Evolutionary conservation across 352 stramenopile genomes (phyloP).

Genomic region (Elongisporangium prolatum): DNA sequence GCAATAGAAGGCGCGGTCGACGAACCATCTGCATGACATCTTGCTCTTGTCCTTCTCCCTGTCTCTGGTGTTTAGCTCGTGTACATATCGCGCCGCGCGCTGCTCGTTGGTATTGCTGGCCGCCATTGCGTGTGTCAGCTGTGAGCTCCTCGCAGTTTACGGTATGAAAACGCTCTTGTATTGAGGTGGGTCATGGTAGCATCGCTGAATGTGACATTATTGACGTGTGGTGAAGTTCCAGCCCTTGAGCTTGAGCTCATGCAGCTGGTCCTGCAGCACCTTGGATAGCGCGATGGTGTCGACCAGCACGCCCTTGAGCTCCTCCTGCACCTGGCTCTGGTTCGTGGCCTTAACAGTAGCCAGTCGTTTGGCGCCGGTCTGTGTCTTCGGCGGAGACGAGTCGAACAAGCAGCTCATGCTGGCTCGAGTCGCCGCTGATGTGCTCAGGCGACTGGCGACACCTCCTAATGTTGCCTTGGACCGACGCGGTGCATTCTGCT

Average conservation of each 20-base stretch:
- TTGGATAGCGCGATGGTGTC: constrained; percentile 68
- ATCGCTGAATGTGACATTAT: constrained; percentile 14
- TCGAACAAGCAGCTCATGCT: not conserved
- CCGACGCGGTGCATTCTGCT: not conserved
- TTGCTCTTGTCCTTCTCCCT: constrained; percentile 34
- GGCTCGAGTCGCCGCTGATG: not conserved
- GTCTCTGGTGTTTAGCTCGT: constrained; percentile 30
- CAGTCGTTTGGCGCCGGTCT: constrained; percentile 10
- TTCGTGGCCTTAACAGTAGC: constrained; percentile 30
- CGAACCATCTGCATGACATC: constrained; percentile 70
- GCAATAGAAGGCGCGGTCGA: constrained; percentile 78
- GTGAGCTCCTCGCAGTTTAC: not conserved
- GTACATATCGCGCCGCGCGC: constrained; percentile 59
- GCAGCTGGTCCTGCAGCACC: constrained; percentile 65
- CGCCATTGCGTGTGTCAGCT: not conserved
- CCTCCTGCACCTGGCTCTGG: constrained; percentile 58
- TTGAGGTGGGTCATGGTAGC: constrained; percentile 6
- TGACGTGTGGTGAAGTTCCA: constrained; percentile 51
- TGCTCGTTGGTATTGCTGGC: constrained; percentile 32
- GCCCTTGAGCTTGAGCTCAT: constrained; percentile 76
- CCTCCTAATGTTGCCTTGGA: constrained; percentile 1
- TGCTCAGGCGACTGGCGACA: not conserved
- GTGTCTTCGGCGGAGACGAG: constrained; percentile 5
- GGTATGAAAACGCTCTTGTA: not conserved
- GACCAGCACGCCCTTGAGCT: constrained; percentile 57